These are phyloP conservation scores for Hibiscus mutabilis DNA, from an alignment of 345 rosid genomes.

Conservation along the genomic window DNA sequence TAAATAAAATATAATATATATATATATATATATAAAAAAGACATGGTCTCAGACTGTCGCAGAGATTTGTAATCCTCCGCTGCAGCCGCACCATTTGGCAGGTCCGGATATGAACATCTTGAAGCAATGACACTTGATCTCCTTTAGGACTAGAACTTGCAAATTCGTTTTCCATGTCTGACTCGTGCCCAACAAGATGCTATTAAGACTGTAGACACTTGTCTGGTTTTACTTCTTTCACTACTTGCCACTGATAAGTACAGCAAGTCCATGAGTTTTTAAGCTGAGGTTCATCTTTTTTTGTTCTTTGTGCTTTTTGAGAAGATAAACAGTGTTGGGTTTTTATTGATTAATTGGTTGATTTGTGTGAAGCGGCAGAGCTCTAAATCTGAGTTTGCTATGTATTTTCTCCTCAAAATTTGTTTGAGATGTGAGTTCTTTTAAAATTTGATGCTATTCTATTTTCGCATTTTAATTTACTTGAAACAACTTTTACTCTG, in stretches of 20 bases:
- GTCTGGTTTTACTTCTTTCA: neutral
- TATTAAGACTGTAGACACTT: slow-evolving; percentile 34
- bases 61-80: slow-evolving; percentile 38
- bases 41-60: slow-evolving; percentile 28
- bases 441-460: neutral
- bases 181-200: slow-evolving; percentile 42
- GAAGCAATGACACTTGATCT: slow-evolving; percentile 56
- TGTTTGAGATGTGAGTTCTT: neutral
- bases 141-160: neutral
- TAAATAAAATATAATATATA: neutral
- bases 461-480: neutral
- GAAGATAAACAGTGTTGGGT: neutral
- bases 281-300: neutral
- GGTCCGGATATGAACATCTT: slow-evolving; percentile 64
- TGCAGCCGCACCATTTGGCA: slow-evolving; percentile 38
- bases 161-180: slow-evolving; percentile 17
- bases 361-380: neutral
- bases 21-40: too few relatives aligned
- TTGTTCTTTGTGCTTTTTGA: neutral
- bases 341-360: neutral
- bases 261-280: neutral
- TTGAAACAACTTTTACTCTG: neutral
- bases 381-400: neutral
- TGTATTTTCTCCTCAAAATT: neutral
- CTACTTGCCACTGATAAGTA: too few relatives aligned